Percentiles rank a stretch among this genome's conserved stretches.
Evolutionary conservation across 345 rosid genomes (phyloP).

Genomic region (Psidium friedrichsthalianum): DNA sequence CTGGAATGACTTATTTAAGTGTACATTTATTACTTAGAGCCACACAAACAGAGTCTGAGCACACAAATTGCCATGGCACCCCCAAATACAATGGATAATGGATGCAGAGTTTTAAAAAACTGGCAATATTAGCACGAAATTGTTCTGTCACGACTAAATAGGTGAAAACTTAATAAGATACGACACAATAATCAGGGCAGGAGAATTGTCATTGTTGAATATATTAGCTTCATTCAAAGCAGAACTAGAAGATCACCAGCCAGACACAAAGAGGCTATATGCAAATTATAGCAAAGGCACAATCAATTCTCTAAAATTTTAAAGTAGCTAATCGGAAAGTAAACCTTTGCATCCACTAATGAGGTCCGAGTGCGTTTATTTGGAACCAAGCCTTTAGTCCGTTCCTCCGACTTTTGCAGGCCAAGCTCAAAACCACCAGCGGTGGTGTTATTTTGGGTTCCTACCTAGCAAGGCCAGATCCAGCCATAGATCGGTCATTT

Average conservation of each 20-base stretch:
- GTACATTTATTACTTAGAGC: not conserved
- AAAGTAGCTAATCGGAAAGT: constrained; percentile 15
- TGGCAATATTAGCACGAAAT: not conserved
- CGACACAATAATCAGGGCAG: not conserved
- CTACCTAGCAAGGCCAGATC: constrained; percentile 56
- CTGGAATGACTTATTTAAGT: not conserved
- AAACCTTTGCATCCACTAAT: constrained; percentile 62
- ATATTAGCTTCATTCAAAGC: not conserved
- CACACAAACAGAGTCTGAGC: not conserved
- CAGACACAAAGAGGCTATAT: not conserved
- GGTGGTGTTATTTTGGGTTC: constrained; percentile 51
- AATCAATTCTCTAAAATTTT: not conserved
- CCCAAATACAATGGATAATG: not conserved
- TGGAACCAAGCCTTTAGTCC: constrained; percentile 52
- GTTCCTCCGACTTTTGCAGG: constrained; percentile 65
- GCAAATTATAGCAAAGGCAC: not conserved
- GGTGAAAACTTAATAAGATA: not conserved
- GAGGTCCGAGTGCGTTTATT: constrained; percentile 93
- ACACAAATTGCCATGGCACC: not conserved
- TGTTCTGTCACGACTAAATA: not conserved
- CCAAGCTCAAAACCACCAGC: constrained; percentile 61
- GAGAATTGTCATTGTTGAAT: not conserved
- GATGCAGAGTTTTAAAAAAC: not conserved
- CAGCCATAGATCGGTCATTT: constrained; percentile 49
- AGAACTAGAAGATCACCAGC: not conserved